These are phyloP conservation scores for Candida glucosophila DNA, from an alignment of 1,139 yeast genomes.

Conservation along the genomic window DNA sequence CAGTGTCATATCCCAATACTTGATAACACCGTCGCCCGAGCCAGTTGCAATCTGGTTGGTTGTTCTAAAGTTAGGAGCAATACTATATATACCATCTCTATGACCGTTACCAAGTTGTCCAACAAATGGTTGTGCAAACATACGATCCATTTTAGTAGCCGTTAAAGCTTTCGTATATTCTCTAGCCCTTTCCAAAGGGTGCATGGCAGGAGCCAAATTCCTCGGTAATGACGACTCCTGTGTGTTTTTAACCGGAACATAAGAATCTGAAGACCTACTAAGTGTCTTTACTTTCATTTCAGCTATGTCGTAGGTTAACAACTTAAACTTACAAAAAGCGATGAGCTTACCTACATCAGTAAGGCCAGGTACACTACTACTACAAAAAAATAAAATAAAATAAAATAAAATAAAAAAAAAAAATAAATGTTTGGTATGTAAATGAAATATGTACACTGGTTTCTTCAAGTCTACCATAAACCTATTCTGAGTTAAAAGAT, in stretches of 20 bases:
- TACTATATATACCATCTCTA: conserved; percentile 86
- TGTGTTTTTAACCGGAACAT: conserved; percentile 84
- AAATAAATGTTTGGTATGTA: no score
- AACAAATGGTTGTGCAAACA: conserved; percentile 96
- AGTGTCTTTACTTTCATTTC: conserved; percentile 84
- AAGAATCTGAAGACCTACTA: conserved; percentile 81
- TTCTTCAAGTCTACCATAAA: no score
- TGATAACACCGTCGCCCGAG: conserved; percentile 90
- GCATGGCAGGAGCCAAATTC: conserved; percentile 87
- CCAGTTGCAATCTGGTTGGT: conserved; percentile 82
- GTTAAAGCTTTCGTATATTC: conserved; percentile 92
- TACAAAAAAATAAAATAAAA: no score
- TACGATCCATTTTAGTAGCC: conserved; percentile 89
- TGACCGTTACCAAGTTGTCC: conserved; percentile 96
- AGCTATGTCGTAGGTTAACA: no score
- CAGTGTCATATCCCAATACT: conserved; percentile 81
- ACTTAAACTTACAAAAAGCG: no score
- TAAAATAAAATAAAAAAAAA: no score
- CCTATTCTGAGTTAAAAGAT: no score
- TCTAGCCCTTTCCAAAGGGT: conserved; percentile 94
- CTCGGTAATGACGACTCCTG: conserved; percentile 85
- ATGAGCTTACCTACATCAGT: no score
- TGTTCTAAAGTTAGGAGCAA: conserved; percentile 69
- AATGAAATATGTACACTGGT: no score
- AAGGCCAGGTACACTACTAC: no score